Evolutionary conservation across 2,329 filamentous ascomycete species (phyloP).

Genomic region (Neopestalotiopsis clavispora): DNA sequence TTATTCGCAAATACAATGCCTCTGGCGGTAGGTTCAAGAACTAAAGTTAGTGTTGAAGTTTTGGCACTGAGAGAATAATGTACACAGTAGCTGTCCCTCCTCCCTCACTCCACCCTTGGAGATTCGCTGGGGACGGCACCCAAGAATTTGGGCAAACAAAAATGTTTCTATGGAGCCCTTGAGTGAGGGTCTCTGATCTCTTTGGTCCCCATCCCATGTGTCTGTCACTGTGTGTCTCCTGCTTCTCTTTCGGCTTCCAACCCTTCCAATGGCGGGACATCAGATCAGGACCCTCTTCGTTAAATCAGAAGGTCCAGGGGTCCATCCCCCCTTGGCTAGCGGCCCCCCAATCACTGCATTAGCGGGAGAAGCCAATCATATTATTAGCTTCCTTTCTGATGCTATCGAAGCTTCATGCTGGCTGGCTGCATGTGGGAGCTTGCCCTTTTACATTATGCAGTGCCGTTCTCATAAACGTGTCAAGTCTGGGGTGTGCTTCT

Average conservation of each 20-base stretch:
- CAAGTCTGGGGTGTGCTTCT: constrained; percentile 8
- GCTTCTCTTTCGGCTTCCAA: background rate
- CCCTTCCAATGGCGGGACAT: background rate
- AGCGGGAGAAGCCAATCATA: constrained; percentile 1
- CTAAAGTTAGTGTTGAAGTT: background rate
- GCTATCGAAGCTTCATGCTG: constrained; percentile 10
- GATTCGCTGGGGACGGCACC: background rate
- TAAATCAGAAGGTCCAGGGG: background rate
- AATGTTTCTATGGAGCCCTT: constrained; percentile 9
- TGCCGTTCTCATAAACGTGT: constrained; percentile 10
- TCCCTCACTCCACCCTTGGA: constrained; percentile 3
- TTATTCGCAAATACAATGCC: background rate
- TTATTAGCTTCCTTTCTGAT: background rate
- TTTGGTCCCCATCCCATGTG: background rate
- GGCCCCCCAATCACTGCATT: constrained; percentile 1
- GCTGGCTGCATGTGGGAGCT: background rate
- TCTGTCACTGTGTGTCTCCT: background rate
- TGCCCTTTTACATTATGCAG: constrained; percentile 5
- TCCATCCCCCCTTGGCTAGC: background rate
- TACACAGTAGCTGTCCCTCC: background rate
- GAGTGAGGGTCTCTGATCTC: background rate
- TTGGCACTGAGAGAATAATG: background rate
- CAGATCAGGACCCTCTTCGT: background rate
- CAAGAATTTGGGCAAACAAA: background rate
- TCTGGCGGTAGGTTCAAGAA: background rate